phyloP scores from a whole-genome alignment of 768 basidiomycete species.

The Suillus sp. region DNA sequence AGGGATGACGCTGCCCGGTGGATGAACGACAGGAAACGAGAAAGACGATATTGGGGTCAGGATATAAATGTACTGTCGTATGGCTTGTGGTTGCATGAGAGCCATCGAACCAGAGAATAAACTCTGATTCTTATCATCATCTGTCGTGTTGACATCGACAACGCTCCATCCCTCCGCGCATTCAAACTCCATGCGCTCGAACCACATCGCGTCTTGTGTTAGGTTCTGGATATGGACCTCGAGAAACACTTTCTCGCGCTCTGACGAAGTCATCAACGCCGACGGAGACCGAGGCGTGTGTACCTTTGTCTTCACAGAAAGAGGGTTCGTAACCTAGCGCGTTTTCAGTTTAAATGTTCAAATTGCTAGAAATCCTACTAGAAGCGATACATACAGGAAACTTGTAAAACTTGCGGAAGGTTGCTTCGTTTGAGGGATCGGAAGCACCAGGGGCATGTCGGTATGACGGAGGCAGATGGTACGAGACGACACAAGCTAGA shows the following conservation, averaged over 20 bases:
- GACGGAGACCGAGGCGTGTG: conserved; percentile 75
- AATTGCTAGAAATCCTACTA: neutral
- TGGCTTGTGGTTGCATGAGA: conserved; percentile 81
- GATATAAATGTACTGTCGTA: conserved; percentile 87
- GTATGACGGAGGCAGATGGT: conserved; percentile 66
- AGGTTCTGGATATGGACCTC: conserved; percentile 93
- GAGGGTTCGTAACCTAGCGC: conserved; percentile 83
- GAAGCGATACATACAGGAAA: conserved; percentile 64
- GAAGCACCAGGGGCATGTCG: conserved; percentile 51
- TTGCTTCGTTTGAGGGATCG: conserved; percentile 55
- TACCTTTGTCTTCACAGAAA: conserved; percentile 95
- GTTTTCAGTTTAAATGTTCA: neutral
- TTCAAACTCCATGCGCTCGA: conserved; percentile 81
- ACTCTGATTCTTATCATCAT: conserved; percentile 31
- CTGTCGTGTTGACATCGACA: conserved; percentile 50
- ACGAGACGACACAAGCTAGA: conserved; percentile 80
- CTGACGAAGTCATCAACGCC: conserved; percentile 59
- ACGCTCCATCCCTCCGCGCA: conserved; percentile 67
- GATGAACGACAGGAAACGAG: conserved; percentile 47
- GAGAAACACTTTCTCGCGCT: conserved; percentile 84
- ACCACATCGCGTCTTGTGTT: conserved; percentile 73
- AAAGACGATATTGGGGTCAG: conserved; percentile 55
- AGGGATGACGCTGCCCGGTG: conserved; percentile 73
- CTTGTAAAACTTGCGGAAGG: conserved; percentile 74
- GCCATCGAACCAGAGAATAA: conserved; percentile 66